Evolutionary conservation across 768 basidiomycete genomes (phyloP), one percentile per base, ranked within the genome.

Genomic region (Collybia nuda): DNA sequence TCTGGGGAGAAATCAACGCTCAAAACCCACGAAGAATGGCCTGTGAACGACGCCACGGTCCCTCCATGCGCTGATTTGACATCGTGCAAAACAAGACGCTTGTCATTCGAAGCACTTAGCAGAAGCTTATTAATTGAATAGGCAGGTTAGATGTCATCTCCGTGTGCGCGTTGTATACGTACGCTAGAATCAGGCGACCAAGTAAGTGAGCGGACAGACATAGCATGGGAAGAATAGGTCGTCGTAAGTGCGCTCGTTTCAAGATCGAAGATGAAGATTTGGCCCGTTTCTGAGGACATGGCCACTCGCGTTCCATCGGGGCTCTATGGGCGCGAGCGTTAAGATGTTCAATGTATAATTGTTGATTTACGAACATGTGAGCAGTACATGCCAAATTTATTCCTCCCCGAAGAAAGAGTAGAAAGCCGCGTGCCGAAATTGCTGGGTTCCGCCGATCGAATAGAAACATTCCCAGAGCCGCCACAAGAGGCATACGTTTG

Each of bases 161-260:
- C 46, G 39, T 32, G 43, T n/a, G 28, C n/a, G 8, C 22, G 28
- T 11, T 2, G 19, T 17, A 18, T 32, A 74, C 83, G 53, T 62
- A 95, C 93, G 66, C 84, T 90, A 1, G 88, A 88, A 65, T 97
- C 94, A 44, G 83, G 79, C 8, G 92, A 93, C 94, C 94, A 98
- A 6, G 89, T 80, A 3, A 97, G 67, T 0, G 89, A 86, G 32
- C 94, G 85, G 6, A 94, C 91, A 40, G 85, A 80, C 86, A 93
- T 92, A 8, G 91, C 93, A 65, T 98, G 94, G 2, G 91, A 90
- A 4, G 85, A 84, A 67, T 86, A 95, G 2, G 87, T 90, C 3
- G 82, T 74, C 0, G 78, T 68, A 39, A 96, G 69, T 6, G 84
- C 67, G 52, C 73, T 74, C 2, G 87, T 77, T 62, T 89, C 86